Evolutionary conservation across 2,329 filamentous ascomycete genomes (phyloP).

Genomic region (Nemania diffusa): DNA sequence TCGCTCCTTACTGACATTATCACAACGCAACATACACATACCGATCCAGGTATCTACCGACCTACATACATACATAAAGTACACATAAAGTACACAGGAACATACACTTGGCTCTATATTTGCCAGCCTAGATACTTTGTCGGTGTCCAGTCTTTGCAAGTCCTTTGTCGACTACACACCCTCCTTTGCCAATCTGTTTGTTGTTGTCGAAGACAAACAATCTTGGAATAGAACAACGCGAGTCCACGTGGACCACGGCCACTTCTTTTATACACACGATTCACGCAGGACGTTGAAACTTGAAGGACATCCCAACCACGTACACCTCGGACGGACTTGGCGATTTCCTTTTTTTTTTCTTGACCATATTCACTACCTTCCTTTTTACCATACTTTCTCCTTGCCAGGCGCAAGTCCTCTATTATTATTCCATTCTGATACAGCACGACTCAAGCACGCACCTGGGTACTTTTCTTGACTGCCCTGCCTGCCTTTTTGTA

Average conservation of each 20-base stretch:
- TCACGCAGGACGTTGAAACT: conserved; percentile 20
- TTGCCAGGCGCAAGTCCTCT: conserved; percentile 44
- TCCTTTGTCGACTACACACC: conserved; percentile 31
- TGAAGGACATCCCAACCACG: conserved; percentile 14
- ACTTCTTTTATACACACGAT: conserved; percentile 33
- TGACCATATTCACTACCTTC: conserved; percentile 22
- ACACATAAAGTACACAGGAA: background rate
- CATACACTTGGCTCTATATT: conserved; percentile 17
- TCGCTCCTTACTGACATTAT: conserved; percentile 47
- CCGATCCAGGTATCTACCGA: background rate
- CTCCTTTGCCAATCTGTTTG: conserved; percentile 34
- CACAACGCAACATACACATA: background rate
- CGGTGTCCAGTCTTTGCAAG: conserved; percentile 20
- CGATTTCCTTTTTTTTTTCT: conserved; percentile 1
- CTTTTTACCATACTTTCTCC: conserved; percentile 14
- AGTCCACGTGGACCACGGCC: conserved; percentile 30
- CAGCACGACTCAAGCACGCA: background rate
- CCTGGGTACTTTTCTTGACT: conserved; percentile 9
- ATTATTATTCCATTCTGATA: conserved; percentile 10
- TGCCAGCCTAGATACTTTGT: conserved; percentile 15
- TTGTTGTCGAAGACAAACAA: conserved; percentile 23
- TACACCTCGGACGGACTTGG: background rate
- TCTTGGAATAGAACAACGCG: background rate
- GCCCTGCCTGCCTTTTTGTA: conserved; percentile 18
- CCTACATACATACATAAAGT: background rate